These are phyloP conservation scores for Silene uniflora DNA, from an alignment of 148 eudicot genomes.

Conservation along the genomic window DNA sequence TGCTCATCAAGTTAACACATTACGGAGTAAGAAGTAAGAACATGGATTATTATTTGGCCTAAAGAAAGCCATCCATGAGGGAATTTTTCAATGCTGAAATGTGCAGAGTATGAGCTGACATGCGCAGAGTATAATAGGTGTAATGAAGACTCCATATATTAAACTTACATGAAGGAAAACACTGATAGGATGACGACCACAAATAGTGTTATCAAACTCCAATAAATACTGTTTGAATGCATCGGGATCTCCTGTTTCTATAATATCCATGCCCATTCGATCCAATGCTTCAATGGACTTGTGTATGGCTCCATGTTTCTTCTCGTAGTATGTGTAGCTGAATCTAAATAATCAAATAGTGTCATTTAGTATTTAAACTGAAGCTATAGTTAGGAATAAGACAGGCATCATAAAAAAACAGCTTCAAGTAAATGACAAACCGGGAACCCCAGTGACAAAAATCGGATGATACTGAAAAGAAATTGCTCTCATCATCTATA, in stretches of 20 bases:
- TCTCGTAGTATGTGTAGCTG: constrained; percentile 69
- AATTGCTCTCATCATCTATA: constrained; percentile 86
- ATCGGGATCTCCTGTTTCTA: constrained; percentile 93
- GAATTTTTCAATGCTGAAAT: no score
- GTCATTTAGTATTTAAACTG: neutral
- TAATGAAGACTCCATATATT: no score
- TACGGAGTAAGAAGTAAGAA: neutral
- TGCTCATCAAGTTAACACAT: no score
- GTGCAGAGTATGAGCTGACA: no score
- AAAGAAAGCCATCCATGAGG: no score
- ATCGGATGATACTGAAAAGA: constrained; percentile 94
- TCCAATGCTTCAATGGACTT: constrained; percentile 91
- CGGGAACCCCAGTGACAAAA: constrained; percentile 99
- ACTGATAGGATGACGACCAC: constrained; percentile 96
- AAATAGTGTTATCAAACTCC: constrained; percentile 89
- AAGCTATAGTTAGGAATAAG: neutral
- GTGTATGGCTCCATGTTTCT: constrained; percentile 82
- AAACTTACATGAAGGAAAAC: constrained; percentile 88
- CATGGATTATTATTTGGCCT: no score
- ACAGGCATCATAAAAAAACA: neutral
- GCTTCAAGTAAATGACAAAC: constrained; percentile 37
- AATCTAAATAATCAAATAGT: constrained; percentile 46
- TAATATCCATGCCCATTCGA: constrained; percentile 81
- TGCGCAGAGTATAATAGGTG: no score
- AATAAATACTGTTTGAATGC: constrained; percentile 69